These are phyloP conservation scores for Ogataea degrootiae DNA, from an alignment of 805 yeast genomes.

Conservation along the genomic window DNA sequence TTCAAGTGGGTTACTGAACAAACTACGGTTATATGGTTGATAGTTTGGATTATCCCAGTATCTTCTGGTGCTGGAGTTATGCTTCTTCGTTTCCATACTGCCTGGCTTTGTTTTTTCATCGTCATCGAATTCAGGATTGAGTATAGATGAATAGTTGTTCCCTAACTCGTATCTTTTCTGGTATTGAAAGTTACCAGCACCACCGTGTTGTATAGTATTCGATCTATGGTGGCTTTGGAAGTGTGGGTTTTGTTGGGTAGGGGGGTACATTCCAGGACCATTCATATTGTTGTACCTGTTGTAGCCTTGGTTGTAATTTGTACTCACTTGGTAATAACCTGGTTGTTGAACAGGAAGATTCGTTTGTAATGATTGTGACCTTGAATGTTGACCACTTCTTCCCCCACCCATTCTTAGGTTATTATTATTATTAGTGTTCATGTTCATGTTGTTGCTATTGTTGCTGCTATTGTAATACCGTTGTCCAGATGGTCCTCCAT, in stretches of 20 bases:
- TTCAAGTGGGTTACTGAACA: not conserved
- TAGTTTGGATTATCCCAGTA: too few species aligned
- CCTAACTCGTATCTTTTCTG: slow-evolving; percentile 16
- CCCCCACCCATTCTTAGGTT: not conserved
- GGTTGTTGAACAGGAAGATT: not conserved
- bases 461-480: not conserved
- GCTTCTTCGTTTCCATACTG: too few species aligned
- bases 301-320: too few species aligned
- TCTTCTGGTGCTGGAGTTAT: not conserved
- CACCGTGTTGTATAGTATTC: not conserved
- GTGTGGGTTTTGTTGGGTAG: too few species aligned
- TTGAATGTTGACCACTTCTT: not conserved
- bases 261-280: too few species aligned
- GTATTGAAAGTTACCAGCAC: not conserved
- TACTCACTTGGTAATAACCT: not conserved
- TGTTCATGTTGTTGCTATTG: not conserved
- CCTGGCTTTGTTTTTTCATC: not conserved
- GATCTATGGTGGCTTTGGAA: not conserved
- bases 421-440: not conserved
- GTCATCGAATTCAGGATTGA: slow-evolving; percentile 20
- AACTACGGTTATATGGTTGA: not conserved
- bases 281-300: too few species aligned
- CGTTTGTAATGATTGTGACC: slow-evolving; percentile 5
- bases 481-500: not conserved
- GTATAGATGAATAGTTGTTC: slow-evolving; percentile 23